Evolutionary conservation across 2,329 filamentous ascomycete genomes (phyloP).

Genomic region (Xylariaceae sp.): DNA sequence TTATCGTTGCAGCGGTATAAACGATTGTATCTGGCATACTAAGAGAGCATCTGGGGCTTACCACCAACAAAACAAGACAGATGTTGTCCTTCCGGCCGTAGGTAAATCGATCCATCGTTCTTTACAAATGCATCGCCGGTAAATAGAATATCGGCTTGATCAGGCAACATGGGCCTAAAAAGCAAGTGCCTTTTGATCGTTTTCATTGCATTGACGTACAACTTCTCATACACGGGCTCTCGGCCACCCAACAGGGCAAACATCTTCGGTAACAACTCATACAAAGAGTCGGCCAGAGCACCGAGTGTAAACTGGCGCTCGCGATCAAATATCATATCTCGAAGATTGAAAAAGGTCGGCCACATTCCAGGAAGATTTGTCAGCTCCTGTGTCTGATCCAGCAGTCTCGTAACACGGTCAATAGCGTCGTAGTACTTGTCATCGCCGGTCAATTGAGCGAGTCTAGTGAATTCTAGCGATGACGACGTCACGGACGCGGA

Average conservation of each 20-base stretch:
- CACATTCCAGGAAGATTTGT: slow-evolving; percentile 70
- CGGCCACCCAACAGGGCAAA: slow-evolving; percentile 61
- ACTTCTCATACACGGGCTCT: slow-evolving; percentile 35
- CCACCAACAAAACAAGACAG: slow-evolving; percentile 68
- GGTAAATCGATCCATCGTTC: slow-evolving; percentile 19
- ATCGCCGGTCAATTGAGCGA: slow-evolving; percentile 69
- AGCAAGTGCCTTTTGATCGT: slow-evolving; percentile 58
- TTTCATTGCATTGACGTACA: slow-evolving; percentile 47
- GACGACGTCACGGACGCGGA: slow-evolving; percentile 56
- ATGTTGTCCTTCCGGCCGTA: slow-evolving; percentile 47
- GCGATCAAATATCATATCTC: slow-evolving; percentile 40
- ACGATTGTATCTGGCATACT: too few species aligned
- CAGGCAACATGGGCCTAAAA: slow-evolving; percentile 60
- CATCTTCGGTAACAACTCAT: slow-evolving; percentile 59
- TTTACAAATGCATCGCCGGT: slow-evolving; percentile 47
- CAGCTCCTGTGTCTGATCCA: slow-evolving; percentile 60
- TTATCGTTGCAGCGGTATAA: too few species aligned
- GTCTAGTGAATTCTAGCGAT: slow-evolving; percentile 66
- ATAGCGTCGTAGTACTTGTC: slow-evolving; percentile 71
- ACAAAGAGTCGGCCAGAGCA: slow-evolving; percentile 39
- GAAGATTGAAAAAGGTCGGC: slow-evolving; percentile 62
- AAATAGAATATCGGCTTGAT: slow-evolving; percentile 55
- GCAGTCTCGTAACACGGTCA: slow-evolving; percentile 61
- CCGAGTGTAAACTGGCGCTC: slow-evolving; percentile 34
- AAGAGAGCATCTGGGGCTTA: too few species aligned